Percentiles rank a stretch among this genome's conserved stretches.
phyloP scores from a whole-genome alignment of 192 early-diverging fungal genomes.

The Backusella mclennaniae region DNA sequence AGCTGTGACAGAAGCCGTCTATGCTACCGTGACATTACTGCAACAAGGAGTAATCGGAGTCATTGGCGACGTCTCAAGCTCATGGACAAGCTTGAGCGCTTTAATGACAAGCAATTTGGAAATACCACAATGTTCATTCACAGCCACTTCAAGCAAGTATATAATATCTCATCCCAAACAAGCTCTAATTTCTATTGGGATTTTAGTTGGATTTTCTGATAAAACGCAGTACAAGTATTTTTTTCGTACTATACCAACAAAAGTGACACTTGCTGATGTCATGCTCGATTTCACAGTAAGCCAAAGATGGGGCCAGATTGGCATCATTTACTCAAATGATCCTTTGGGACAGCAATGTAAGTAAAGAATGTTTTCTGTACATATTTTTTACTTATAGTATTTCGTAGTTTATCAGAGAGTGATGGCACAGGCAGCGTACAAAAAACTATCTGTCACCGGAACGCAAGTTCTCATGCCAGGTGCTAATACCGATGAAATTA shows the following conservation, averaged over 20 bases:
- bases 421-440: constrained; percentile 8
- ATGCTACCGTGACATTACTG: constrained; percentile 39
- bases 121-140: constrained; percentile 51
- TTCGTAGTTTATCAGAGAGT: not conserved
- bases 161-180: not conserved
- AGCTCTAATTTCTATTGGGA: not conserved
- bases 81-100: constrained; percentile 42
- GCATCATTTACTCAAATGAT: constrained; percentile 43
- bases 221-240: constrained; percentile 44
- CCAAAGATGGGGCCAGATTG: constrained; percentile 40
- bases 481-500: constrained; percentile 32
- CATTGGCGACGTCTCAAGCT: constrained; percentile 47
- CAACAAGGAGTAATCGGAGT: constrained; percentile 44
- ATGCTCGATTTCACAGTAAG: constrained; percentile 42
- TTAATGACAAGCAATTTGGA: constrained; percentile 42
- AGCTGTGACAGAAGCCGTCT: constrained; percentile 44
- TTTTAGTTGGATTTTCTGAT: constrained; percentile 38
- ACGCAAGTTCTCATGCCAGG: constrained; percentile 26
- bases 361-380: not conserved
- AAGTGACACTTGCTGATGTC: constrained; percentile 38
- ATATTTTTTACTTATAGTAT: not conserved
- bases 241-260: constrained; percentile 48
- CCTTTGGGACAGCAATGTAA: constrained; percentile 45
- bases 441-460: constrained; percentile 30
- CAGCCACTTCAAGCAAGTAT: constrained; percentile 43